Percentiles rank a stretch among this genome's conserved stretches.
These are phyloP conservation scores for Suillus alpinus DNA, from an alignment of 768 basidiomycete genomes.

Conservation along the genomic window DNA sequence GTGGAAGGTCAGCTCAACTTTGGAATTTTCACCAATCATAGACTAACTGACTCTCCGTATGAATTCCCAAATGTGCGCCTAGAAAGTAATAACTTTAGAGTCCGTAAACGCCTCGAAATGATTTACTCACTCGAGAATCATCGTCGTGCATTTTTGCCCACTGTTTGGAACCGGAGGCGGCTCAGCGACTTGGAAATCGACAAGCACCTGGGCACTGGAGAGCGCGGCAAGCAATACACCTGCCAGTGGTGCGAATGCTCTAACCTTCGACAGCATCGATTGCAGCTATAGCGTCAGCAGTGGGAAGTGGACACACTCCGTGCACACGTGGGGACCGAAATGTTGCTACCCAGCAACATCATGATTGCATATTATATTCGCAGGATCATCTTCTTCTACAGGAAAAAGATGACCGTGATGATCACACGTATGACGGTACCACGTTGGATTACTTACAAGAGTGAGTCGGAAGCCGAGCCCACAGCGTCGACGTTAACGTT, in stretches of 20 bases:
- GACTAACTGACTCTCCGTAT: constrained; percentile 53
- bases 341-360: neutral
- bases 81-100: constrained; percentile 1
- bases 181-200: constrained; percentile 71
- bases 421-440: neutral
- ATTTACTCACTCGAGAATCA: constrained; percentile 56
- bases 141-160: constrained; percentile 59
- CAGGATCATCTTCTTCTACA: neutral
- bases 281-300: neutral
- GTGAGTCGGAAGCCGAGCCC: neutral
- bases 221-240: constrained; percentile 9
- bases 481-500: neutral
- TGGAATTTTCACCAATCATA: neutral
- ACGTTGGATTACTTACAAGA: neutral
- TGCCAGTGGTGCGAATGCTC: constrained; percentile 13
- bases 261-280: constrained; percentile 20
- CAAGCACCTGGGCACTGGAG: constrained; percentile 31
- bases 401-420: neutral
- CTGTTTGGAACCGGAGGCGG: constrained; percentile 65
- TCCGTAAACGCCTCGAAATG: neutral
- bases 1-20: neutral
- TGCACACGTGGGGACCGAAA: neutral
- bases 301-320: neutral
- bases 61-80: constrained; percentile 75
- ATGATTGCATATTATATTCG: neutral